Evolutionary conservation across 441 rosid genomes (phyloP), one percentile per base, ranked within the genome.

Genomic region (Biscutella auriculata): DNA sequence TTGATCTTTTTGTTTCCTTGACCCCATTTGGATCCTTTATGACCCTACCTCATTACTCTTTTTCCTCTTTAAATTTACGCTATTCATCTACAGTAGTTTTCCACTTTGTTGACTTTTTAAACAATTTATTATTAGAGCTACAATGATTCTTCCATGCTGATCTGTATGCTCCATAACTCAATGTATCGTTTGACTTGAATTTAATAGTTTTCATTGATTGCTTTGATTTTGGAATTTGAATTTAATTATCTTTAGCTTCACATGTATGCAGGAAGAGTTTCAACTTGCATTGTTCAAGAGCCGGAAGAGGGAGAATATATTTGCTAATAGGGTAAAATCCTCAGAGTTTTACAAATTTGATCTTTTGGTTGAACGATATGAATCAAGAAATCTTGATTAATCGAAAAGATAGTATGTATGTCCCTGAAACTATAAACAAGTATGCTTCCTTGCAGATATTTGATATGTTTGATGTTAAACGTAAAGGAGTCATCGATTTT

Each of bases 201-300:
- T 9, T 30, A 2, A 4, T 4, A 10, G 34, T 8, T 28, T 51
- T 36, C 14, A 63, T 34, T 71, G 45, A 30, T 30, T 60, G 58
- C 32, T 16, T 59, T 50, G 55, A 57, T 33, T 74, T 67, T 55
- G 72, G 41, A 67, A 12, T 41, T 13, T 61, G 28, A 53, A 53
- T 39, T 13, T 4, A 19, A 67, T 16, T 4, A 16, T 47, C 10
- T n/a, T n/a, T n/a, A n/a, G 9, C n/a, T 62, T 62, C 59, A 55
- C 48, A 32, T 63, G 26, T 65, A 13, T 80, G 77, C 85, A 93
- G 98, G 98, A 93, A 64, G 98, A 89, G 79, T 93, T 93, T 75
- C 97, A 83, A 56, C 71, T 89, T 71, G 98, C 98, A 13, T 69
- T 93, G 62, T 89, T 89, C 79, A 85, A 87, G 73, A 85, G 74